Conservation (phyloP, 768 basidiomycete species). For the Termitomyces sp. region DNA sequence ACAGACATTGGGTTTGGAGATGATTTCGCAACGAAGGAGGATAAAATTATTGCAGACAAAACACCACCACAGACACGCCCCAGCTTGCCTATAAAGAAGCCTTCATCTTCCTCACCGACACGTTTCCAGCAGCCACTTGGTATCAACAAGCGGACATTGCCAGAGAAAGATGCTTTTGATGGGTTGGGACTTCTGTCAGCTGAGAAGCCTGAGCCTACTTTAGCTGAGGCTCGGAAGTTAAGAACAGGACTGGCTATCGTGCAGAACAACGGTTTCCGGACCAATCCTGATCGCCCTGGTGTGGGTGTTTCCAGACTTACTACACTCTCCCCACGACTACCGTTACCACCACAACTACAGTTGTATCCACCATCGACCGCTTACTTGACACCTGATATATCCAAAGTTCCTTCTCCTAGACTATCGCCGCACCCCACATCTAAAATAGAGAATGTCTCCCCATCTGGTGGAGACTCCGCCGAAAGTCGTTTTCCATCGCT, state of each 20-base stretch:
- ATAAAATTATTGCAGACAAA: conserved; percentile 37
- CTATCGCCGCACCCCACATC: conserved; percentile 23
- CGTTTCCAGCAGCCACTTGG: conserved; percentile 2
- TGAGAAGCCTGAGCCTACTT: conserved; percentile 54
- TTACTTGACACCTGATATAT: conserved; percentile 23
- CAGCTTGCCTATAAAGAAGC: conserved; percentile 14
- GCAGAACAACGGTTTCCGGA: conserved; percentile 28
- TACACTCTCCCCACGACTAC: conserved; percentile 30
- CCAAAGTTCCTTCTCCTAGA: conserved; percentile 25
- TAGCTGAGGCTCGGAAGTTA: conserved; percentile 72
- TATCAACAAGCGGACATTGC: conserved; percentile 8
- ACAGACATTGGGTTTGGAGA: conserved; percentile 57
- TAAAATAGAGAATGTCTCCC: conserved; percentile 26
- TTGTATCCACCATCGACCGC: conserved; percentile 28
- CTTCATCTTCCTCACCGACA: conserved; percentile 7
- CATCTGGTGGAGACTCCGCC: conserved; percentile 40
- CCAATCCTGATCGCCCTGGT: conserved; percentile 24
- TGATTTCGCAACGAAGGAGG: conserved; percentile 57
- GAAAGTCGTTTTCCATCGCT: conserved; percentile 86
- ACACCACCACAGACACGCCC: conserved; percentile 12
- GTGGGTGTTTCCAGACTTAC: conserved; percentile 24
- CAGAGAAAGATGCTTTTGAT: conserved; percentile 73
- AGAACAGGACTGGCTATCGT: conserved; percentile 67
- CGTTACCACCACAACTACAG: conserved; percentile 21
- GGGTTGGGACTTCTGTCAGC: conserved; percentile 55